Evolutionary conservation across 148 eudicot genomes (phyloP).

Genomic region (Nepenthes gracilis): DNA sequence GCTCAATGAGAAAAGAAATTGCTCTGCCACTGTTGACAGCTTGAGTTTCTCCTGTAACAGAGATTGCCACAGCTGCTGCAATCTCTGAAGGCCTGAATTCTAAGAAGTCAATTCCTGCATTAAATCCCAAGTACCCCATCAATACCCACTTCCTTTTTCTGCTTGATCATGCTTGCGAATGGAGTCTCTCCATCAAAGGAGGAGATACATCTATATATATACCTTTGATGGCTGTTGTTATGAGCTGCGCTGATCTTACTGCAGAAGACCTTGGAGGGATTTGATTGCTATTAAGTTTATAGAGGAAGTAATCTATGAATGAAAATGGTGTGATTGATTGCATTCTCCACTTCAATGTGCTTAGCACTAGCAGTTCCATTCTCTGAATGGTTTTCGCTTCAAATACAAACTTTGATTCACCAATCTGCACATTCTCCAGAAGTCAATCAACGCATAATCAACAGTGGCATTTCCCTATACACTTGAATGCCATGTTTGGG

Average conservation of each 20-base stretch:
- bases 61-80: slow-evolving; percentile 88
- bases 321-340: slow-evolving; percentile 77
- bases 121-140: slow-evolving; percentile 27
- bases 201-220: not conserved
- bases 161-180: not conserved
- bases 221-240: slow-evolving; percentile 52
- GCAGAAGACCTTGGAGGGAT: slow-evolving; percentile 28
- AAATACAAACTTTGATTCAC: slow-evolving; percentile 40
- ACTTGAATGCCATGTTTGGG: not conserved
- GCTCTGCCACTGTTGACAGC: slow-evolving; percentile 41
- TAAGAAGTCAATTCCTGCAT: slow-evolving; percentile 79
- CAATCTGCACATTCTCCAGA: slow-evolving; percentile 28
- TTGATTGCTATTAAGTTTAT: slow-evolving; percentile 41
- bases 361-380: slow-evolving; percentile 75
- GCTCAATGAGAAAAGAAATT: slow-evolving; percentile 28
- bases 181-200: not conserved
- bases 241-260: slow-evolving; percentile 37
- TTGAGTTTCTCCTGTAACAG: slow-evolving; percentile 44
- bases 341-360: slow-evolving; percentile 87
- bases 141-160: slow-evolving; percentile 2
- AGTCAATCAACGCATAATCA: not conserved
- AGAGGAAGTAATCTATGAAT: slow-evolving; percentile 48
- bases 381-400: slow-evolving; percentile 62
- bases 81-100: slow-evolving; percentile 90
- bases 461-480: not conserved